These are phyloP conservation scores for Suillus fuscotomentosus DNA, from an alignment of 768 basidiomycete species.

Conservation along the genomic window DNA sequence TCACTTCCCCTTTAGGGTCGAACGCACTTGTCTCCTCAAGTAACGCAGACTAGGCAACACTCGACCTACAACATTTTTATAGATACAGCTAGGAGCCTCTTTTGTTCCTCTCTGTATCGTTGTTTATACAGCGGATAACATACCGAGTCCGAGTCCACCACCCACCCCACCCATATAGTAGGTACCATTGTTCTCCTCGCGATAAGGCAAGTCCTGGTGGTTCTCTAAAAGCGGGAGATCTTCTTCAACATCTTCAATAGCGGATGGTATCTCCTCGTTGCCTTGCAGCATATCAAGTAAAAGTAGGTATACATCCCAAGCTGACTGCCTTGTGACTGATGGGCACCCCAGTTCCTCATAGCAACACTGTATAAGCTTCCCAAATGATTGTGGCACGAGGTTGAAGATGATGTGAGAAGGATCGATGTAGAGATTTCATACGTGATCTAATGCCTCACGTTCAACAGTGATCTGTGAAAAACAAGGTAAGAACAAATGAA, in stretches of 20 bases:
- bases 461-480: background rate
- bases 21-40: no score
- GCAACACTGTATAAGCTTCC: constrained; percentile 7
- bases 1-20: no score
- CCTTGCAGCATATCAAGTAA: no score
- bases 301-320: no score
- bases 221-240: background rate
- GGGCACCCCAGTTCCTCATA: constrained; percentile 25
- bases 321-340: constrained; percentile 10
- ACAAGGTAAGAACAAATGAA: no score
- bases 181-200: background rate
- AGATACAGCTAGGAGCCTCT: no score
- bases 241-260: background rate
- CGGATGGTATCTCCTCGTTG: constrained; percentile 13
- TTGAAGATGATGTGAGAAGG: constrained; percentile 14
- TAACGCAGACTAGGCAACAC: no score
- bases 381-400: constrained; percentile 20
- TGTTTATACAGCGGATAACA: no score
- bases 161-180: no score
- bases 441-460: constrained; percentile 6
- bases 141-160: no score
- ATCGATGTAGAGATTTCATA: constrained; percentile 20
- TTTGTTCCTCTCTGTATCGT: no score
- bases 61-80: no score
- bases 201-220: background rate